Percentiles rank a stretch among this genome's conserved stretches.
phyloP scores from a whole-genome alignment of 163 green algal genomes.

The Chlamydomonas reinhardtii region DNA sequence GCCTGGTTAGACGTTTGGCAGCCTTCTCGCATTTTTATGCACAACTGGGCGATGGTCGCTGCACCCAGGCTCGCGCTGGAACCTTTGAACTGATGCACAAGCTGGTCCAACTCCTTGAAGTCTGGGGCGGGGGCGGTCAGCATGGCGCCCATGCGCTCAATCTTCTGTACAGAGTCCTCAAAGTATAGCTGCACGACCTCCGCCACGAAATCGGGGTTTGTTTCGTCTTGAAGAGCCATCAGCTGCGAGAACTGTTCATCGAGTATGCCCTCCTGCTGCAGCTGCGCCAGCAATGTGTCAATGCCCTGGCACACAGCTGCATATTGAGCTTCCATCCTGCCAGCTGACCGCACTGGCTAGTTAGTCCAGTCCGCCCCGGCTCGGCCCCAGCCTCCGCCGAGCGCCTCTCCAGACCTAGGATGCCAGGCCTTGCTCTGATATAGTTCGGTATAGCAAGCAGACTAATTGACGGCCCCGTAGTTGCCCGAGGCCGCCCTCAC shows the following conservation, averaged over 20 bases:
- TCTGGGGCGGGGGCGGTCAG: slow-evolving; percentile 63
- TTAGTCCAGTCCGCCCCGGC: background rate
- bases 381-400: no score
- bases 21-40: slow-evolving; percentile 77
- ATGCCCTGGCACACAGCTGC: slow-evolving; percentile 38
- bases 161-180: slow-evolving; percentile 81
- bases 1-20: slow-evolving; percentile 72
- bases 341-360: background rate
- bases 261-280: slow-evolving; percentile 56
- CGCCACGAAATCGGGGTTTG: slow-evolving; percentile 84
- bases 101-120: slow-evolving; percentile 82
- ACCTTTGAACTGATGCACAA: slow-evolving; percentile 94
- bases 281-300: slow-evolving; percentile 30
- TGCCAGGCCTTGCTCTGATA: no score
- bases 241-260: slow-evolving; percentile 88
- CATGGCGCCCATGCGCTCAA: slow-evolving; percentile 76
- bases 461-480: no score
- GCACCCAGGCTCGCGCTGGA: slow-evolving; percentile 86
- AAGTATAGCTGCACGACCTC: slow-evolving; percentile 91
- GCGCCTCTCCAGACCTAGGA: no score
- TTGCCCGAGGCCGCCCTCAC: no score
- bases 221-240: slow-evolving; percentile 83
- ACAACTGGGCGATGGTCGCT: slow-evolving; percentile 74
- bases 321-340: slow-evolving; percentile 12
- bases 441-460: no score